Base-by-base conservation (phyloP, 352 stramenopile genomes). In the Pilasporangium apinafurcum region DNA sequence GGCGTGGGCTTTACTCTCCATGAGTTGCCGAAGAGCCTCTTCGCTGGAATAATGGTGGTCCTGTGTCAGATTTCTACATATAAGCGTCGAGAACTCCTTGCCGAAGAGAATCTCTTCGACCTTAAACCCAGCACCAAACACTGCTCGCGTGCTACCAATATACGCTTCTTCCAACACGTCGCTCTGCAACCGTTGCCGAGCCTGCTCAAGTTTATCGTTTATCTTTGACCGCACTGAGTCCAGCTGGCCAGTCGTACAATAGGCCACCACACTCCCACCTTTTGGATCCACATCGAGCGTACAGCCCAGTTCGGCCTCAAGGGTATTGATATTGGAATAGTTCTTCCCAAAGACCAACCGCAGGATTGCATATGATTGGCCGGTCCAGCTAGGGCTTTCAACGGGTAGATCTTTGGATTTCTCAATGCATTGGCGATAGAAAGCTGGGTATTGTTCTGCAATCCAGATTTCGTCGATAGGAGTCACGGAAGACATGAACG, bases 401-500 rank as follows among this genome's bases (percentile, higher is more conserved):
- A 60, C 40, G 1, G 51, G 51, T n/a, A 59, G 30, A 20, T 55
- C 29, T 17, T 33, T 32, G 2, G 37, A 41, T 5, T 22, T 35
- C 8, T 42, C 13, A 13, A 9, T 37, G 27, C 47, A 55, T 6
- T 50, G 5, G 2, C 31, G 45, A 16, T 52, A 44, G 28, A 62
- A 62, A n/a, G 35, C 53, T 24, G 46, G 37, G 4, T 37, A 49
- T 29, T 62, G 46, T 30, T 51, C 40, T 17, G 8, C n/a, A 13
- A 62, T 47, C 53, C 53, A 62, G 2, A 18, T n/a, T 8, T 62
- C 53, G 1, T 62, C 53, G n/a, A 62, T 48, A 8, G 53, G 53
- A 5, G 53, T 62, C 17, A 25, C 35, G 1, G 53, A 4, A 2
- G 34, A 9, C 7, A 62, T 41, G 10, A 47, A 52, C 1, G 53